Percentiles rank a stretch among this genome's conserved stretches.
Evolutionary conservation across 108 stramenopile genomes (phyloP).

Genomic region (Pseudonitzschia pungens): DNA sequence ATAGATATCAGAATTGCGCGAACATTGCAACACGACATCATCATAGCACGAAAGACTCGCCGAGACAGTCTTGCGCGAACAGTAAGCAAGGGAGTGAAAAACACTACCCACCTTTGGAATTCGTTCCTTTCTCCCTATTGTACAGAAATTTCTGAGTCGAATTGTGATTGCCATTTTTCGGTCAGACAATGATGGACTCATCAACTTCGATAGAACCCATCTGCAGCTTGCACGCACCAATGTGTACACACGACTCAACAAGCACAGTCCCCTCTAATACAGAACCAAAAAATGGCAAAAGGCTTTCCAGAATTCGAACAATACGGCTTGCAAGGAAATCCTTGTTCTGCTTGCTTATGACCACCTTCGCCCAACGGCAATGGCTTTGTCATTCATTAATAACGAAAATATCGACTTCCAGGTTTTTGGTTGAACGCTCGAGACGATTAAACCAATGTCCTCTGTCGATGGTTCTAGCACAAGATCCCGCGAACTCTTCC

Average conservation of each 20-base stretch:
- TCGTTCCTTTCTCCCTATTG: too few relatives aligned
- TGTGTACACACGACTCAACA: neutral
- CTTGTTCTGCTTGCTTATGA: neutral
- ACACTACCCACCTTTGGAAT: too few relatives aligned
- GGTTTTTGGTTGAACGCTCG: neutral
- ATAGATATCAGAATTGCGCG: too few relatives aligned
- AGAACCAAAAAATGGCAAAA: neutral
- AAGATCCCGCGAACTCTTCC: slow-evolving; percentile 1
- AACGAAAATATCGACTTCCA: neutral
- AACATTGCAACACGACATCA: too few relatives aligned
- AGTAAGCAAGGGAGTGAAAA: too few relatives aligned
- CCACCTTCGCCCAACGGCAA: neutral
- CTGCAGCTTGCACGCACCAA: neutral
- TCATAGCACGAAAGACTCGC: too few relatives aligned
- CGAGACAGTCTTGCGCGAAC: too few relatives aligned
- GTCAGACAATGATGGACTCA: neutral
- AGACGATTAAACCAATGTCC: neutral
- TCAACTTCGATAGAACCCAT: slow-evolving; percentile 1
- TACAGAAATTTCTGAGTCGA: too few relatives aligned
- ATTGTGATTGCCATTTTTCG: too few relatives aligned
- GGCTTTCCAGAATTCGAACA: neutral
- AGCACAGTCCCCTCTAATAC: neutral
- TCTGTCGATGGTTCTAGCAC: slow-evolving; percentile 1
- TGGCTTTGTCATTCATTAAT: slow-evolving; percentile 9
- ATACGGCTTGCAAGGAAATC: slow-evolving; percentile 8